These are phyloP conservation scores for Termitomyces sp. DNA, from an alignment of 768 basidiomycete species.

Conservation along the genomic window DNA sequence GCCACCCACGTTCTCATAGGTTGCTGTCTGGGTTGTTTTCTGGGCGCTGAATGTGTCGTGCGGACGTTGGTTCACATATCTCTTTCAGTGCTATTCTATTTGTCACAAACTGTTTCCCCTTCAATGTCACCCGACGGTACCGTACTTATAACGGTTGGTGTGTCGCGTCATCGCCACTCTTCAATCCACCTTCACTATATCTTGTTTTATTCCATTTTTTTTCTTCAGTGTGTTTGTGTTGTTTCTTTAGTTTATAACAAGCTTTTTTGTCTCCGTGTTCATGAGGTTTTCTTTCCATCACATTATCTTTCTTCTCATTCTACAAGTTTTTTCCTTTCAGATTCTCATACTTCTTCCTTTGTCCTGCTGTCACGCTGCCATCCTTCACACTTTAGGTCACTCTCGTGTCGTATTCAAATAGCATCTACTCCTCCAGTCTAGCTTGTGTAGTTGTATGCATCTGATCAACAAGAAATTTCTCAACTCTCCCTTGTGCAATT, in stretches of 20 bases:
- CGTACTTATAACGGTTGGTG: slow-evolving; percentile 12
- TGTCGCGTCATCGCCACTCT: slow-evolving; percentile 3
- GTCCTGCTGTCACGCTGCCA: slow-evolving; percentile 9
- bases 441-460: slow-evolving; percentile 27
- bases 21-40: slow-evolving; percentile 9
- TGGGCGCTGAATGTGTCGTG: slow-evolving; percentile 2
- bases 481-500: not conserved
- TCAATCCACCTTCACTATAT: slow-evolving; percentile 9
- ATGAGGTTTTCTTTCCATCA: not conserved
- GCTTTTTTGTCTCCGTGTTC: not conserved
- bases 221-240: slow-evolving; percentile 5
- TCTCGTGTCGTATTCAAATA: slow-evolving; percentile 20
- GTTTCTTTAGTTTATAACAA: slow-evolving; percentile 11
- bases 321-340: not conserved
- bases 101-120: not conserved
- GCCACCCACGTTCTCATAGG: slow-evolving; percentile 21
- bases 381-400: slow-evolving; percentile 4
- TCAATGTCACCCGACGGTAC: slow-evolving; percentile 3
- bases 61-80: slow-evolving; percentile 14
- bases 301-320: slow-evolving; percentile 1
- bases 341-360: not conserved
- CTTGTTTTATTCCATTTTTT: slow-evolving; percentile 13
- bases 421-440: slow-evolving; percentile 23
- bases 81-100: slow-evolving; percentile 5
- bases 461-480: slow-evolving; percentile 12